Evolutionary conservation across 2,329 filamentous ascomycete species (phyloP).

Genomic region (Arthrobotrys entomopaga): DNA sequence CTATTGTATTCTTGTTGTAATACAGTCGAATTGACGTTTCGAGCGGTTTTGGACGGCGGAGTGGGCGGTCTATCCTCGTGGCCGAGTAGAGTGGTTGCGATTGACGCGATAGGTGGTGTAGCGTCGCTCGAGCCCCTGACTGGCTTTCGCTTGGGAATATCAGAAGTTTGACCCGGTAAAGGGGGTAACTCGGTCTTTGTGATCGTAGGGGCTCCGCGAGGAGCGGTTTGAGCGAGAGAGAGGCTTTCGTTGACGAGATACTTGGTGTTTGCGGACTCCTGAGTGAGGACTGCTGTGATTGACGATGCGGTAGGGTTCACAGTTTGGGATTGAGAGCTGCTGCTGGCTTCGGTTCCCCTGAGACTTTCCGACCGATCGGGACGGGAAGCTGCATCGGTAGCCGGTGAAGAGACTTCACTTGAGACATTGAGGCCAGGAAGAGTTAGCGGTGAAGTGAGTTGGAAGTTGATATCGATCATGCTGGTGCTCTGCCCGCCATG

Average conservation of each 20-base stretch:
- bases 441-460: not conserved
- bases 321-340: conserved; percentile 6
- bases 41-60: conserved; percentile 41
- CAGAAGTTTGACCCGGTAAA: conserved; percentile 44
- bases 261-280: conserved; percentile 50
- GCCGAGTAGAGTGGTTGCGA: not conserved
- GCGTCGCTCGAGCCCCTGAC: conserved; percentile 41
- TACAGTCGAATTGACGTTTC: conserved; percentile 15
- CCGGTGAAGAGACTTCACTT: conserved; percentile 40
- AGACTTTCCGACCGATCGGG: conserved; percentile 44
- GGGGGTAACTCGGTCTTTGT: conserved; percentile 49
- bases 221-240: conserved; percentile 21
- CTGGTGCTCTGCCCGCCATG: not conserved
- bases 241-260: conserved; percentile 39
- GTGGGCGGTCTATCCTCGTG: conserved; percentile 40
- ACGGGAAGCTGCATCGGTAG: conserved; percentile 31
- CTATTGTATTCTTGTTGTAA: conserved; percentile 37
- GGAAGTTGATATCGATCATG: no score
- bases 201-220: conserved; percentile 33
- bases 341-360: conserved; percentile 23
- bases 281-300: conserved; percentile 14
- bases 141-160: conserved; percentile 50
- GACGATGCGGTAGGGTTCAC: not conserved
- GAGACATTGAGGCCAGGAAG: conserved; percentile 21
- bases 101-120: not conserved